Percentiles rank a stretch among this genome's conserved stretches.
Conservation (phyloP, 176 grass and related monocot species). For the Neostapfia colusana region DNA sequence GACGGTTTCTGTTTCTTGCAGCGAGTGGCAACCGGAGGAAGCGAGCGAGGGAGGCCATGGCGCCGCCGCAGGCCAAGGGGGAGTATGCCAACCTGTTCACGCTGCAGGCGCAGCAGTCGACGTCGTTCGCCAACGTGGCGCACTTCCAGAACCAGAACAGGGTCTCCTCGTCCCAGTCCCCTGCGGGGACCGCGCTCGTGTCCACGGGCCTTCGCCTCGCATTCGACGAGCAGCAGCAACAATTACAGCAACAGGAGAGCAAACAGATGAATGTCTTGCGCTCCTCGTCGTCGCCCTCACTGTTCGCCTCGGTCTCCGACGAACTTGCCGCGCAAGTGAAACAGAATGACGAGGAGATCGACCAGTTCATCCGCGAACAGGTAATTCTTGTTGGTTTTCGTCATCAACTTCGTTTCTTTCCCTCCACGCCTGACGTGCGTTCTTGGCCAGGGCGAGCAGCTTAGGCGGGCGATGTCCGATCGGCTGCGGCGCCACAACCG, state of each 20-base stretch:
- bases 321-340: slow-evolving; percentile 66
- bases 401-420: too few species aligned
- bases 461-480: slow-evolving; percentile 60
- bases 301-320: slow-evolving; percentile 43
- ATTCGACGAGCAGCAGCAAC: slow-evolving; percentile 70
- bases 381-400: slow-evolving; percentile 32
- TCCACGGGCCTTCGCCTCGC: slow-evolving; percentile 83
- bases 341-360: slow-evolving; percentile 64
- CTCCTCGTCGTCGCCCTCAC: slow-evolving; percentile 24
- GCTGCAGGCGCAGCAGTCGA: slow-evolving; percentile 45
- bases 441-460: slow-evolving; percentile 59
- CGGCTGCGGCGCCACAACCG: slow-evolving; percentile 57
- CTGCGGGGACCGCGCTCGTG: slow-evolving; percentile 41
- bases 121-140: slow-evolving; percentile 42
- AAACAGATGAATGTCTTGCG: slow-evolving; percentile 43
- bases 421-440: too few species aligned
- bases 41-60: slow-evolving; percentile 46
- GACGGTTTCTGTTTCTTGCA: slow-evolving; percentile 47
- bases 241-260: slow-evolving; percentile 24
- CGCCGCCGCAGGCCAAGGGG: slow-evolving; percentile 30
- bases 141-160: slow-evolving; percentile 44
- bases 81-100: slow-evolving; percentile 41
- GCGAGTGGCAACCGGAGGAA: slow-evolving; percentile 46
- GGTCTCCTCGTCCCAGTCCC: slow-evolving; percentile 41
- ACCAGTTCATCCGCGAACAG: slow-evolving; percentile 69